phyloP scores from a whole-genome alignment of 192 early-diverging fungal genomes.

The Thoreauomyces humboldtii region DNA sequence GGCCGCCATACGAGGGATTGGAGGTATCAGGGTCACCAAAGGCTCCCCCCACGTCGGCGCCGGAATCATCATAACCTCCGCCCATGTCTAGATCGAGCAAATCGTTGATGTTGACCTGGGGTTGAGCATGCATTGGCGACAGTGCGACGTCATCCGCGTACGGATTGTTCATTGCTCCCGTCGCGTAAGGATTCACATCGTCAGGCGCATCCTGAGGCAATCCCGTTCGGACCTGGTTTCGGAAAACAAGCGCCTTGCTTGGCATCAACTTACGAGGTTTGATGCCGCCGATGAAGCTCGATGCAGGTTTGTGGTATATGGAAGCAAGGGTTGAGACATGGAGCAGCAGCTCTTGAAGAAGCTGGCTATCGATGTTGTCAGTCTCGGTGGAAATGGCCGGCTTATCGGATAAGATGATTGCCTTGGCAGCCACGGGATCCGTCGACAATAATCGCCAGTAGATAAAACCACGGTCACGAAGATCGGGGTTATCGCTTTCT shows the following conservation, averaged over 20 bases:
- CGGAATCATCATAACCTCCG: constrained; percentile 19
- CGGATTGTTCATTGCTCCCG: constrained; percentile 23
- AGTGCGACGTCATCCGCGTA: constrained; percentile 5
- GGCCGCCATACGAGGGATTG: no score
- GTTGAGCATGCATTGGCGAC: constrained; percentile 31
- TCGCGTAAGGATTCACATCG: constrained; percentile 20
- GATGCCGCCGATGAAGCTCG: constrained; percentile 72
- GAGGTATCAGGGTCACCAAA: no score
- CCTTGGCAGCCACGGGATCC: constrained; percentile 86
- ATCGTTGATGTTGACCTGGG: constrained; percentile 54
- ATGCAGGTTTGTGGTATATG: constrained; percentile 89
- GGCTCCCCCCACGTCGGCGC: constrained; percentile 26
- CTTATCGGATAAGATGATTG: constrained; percentile 88
- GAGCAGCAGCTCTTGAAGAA: constrained; percentile 85
- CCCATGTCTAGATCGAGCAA: constrained; percentile 71
- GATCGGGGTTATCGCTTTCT: constrained; percentile 93
- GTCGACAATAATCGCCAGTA: constrained; percentile 97
- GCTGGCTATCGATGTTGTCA: constrained; percentile 79
- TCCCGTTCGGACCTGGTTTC: constrained; percentile 7
- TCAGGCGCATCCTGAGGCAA: constrained; percentile 24
- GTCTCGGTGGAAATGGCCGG: constrained; percentile 92
- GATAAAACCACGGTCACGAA: constrained; percentile 96
- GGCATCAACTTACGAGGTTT: constrained; percentile 19
- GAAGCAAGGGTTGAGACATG: constrained; percentile 85
- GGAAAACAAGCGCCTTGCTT: constrained; percentile 6